Conservation (phyloP, 148 eudicot genomes). For the Pouteria glomerata region DNA sequence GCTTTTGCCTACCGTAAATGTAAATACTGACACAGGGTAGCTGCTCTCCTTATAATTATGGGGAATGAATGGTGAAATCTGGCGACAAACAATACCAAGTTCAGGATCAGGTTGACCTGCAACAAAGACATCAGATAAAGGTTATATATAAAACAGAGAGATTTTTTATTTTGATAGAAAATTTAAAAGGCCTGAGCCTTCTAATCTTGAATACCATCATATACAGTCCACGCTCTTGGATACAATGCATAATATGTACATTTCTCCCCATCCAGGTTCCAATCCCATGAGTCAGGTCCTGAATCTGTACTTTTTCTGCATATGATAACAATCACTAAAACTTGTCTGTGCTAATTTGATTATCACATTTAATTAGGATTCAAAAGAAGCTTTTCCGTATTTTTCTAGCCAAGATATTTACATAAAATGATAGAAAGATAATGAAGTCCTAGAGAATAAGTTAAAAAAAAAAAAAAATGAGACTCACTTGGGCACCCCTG, state of each 20-base stretch:
- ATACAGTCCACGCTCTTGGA: conserved; percentile 97
- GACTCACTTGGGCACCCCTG: conserved; percentile 63
- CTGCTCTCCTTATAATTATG: conserved; percentile 96
- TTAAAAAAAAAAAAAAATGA: neutral
- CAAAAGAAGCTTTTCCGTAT: neutral
- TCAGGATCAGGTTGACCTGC: conserved; percentile 92
- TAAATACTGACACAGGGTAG: conserved; percentile 78
- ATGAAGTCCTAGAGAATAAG: neutral
- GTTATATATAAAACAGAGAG: neutral
- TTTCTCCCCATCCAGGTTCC: conserved; percentile 70
- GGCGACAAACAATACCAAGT: conserved; percentile 78
- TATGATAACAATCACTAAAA: conserved; percentile 10
- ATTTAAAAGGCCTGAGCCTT: neutral
- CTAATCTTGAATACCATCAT: conserved; percentile 66
- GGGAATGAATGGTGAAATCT: conserved; percentile 88
- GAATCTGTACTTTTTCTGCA: conserved; percentile 51
- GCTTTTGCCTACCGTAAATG: conserved; percentile 55
- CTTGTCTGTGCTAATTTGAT: conserved; percentile 6
- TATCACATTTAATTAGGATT: neutral
- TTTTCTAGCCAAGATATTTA: too few relatives aligned
- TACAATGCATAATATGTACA: conserved; percentile 83
- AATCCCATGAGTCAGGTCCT: conserved; percentile 95
- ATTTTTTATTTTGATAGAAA: neutral
- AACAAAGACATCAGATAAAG: conserved; percentile 7
- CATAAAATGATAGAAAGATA: neutral